Evolutionary conservation across 148 eudicot genomes (phyloP).

Genomic region (Fagopyrum tataricum): DNA sequence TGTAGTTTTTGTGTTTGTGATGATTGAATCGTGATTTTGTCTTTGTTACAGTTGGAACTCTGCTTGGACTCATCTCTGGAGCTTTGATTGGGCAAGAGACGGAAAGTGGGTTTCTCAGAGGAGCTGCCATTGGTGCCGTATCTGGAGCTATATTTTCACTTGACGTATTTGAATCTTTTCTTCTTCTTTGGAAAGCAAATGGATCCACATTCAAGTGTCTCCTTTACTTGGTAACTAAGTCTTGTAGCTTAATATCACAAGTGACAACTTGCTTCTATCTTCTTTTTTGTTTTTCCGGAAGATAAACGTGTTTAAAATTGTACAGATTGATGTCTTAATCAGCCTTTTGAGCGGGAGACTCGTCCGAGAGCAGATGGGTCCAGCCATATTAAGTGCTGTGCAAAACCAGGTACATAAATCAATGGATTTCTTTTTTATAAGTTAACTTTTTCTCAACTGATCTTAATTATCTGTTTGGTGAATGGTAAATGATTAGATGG

Average conservation of each 20-base stretch:
- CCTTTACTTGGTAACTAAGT: slow-evolving; percentile 52
- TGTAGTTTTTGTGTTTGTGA: neutral
- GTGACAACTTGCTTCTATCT: neutral
- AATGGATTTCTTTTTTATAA: neutral
- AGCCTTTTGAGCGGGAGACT: slow-evolving; percentile 94
- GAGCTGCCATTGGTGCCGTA: slow-evolving; percentile 95
- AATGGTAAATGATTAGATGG: slow-evolving; percentile 51
- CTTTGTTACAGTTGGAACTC: slow-evolving; percentile 69
- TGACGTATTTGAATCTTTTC: slow-evolving; percentile 88
- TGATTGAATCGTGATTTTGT: neutral
- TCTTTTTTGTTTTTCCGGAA: neutral
- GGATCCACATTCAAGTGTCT: slow-evolving; percentile 81
- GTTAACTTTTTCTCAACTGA: neutral
- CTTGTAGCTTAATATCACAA: neutral
- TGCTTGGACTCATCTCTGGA: slow-evolving; percentile 89
- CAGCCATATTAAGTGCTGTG: slow-evolving; percentile 94
- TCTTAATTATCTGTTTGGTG: neutral
- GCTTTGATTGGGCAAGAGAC: slow-evolving; percentile 98
- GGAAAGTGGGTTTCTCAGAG: slow-evolving; percentile 88
- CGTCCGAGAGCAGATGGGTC: slow-evolving; percentile 92
- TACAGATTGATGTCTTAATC: slow-evolving; percentile 84
- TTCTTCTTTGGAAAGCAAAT: slow-evolving; percentile 83
- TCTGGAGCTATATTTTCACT: slow-evolving; percentile 98
- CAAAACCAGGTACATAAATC: slow-evolving; percentile 72
- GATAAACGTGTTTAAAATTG: slow-evolving; percentile 13